Percentiles rank a stretch among this genome's conserved stretches.
These are phyloP conservation scores for Colletotrichum tofieldiae DNA, from an alignment of 2,329 filamentous ascomycete genomes.

Conservation along the genomic window DNA sequence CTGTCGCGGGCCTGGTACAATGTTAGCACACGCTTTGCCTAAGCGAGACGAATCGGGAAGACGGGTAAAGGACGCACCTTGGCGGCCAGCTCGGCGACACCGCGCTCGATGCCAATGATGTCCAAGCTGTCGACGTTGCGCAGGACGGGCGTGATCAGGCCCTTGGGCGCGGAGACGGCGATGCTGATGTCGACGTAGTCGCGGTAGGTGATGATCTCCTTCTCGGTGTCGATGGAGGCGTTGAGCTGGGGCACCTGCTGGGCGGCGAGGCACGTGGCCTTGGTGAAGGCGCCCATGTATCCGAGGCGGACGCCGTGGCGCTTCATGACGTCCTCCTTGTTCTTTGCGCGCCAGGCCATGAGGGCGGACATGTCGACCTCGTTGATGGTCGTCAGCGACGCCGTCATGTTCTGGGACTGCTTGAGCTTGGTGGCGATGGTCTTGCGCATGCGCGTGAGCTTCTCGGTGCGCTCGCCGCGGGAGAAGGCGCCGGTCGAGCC, in stretches of 20 bases:
- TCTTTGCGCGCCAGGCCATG: constrained; percentile 75
- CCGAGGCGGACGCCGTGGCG: constrained; percentile 64
- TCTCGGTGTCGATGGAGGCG: constrained; percentile 71
- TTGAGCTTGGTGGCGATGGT: constrained; percentile 79
- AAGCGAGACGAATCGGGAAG: fast-evolving
- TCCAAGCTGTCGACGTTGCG: constrained; percentile 72
- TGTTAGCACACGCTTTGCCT: constrained; percentile 1
- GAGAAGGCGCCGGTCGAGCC: constrained; percentile 34
- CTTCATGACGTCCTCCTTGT: constrained; percentile 66
- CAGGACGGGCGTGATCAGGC: constrained; percentile 83
- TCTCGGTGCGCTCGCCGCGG: constrained; percentile 45
- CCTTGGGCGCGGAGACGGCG: constrained; percentile 79
- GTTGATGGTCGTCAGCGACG: constrained; percentile 76
- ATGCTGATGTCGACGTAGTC: constrained; percentile 83
- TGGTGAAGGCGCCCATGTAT: constrained; percentile 84
- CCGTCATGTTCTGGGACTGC: constrained; percentile 78
- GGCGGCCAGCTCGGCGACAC: constrained; percentile 75
- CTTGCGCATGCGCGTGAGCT: constrained; percentile 79
- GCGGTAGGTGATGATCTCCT: constrained; percentile 70
- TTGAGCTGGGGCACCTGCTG: constrained; percentile 80
- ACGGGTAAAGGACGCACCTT: constrained; percentile 66
- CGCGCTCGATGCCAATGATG: constrained; percentile 61
- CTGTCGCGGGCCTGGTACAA: constrained; percentile 72
- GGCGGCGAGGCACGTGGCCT: constrained; percentile 77
- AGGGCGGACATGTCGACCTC: constrained; percentile 71